Percentiles rank a stretch among this genome's conserved stretches.
Evolutionary conservation across 495 filamentous ascomycete species (phyloP).

Genomic region (Bryoglossum gracile): DNA sequence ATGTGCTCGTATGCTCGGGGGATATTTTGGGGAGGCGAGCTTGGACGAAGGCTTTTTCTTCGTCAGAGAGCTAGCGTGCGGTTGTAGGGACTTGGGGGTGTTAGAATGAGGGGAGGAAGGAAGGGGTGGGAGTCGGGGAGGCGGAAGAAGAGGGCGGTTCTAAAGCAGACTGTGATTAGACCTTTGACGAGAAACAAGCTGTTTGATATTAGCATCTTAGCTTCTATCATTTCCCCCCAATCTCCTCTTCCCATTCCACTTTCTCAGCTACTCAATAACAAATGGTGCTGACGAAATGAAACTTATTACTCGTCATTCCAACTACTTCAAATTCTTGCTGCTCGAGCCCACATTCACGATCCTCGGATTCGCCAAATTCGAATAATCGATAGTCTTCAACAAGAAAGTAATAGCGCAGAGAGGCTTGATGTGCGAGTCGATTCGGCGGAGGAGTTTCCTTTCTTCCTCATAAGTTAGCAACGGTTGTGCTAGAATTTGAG

Average conservation of each 20-base stretch:
- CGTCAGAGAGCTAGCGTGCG: constrained; percentile 38
- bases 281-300: constrained; percentile 33
- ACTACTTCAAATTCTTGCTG: constrained; percentile 55
- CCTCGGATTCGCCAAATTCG: constrained; percentile 66
- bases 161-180: constrained; percentile 40
- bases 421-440: constrained; percentile 43
- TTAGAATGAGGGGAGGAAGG: constrained; percentile 59
- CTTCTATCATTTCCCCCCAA: too few relatives aligned
- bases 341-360: constrained; percentile 49
- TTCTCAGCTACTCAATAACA: constrained; percentile 41
- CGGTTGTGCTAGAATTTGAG: constrained; percentile 35
- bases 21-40: constrained; percentile 58
- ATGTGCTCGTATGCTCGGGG: constrained; percentile 30
- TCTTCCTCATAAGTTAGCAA: constrained; percentile 29
- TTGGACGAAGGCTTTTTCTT: constrained; percentile 40
- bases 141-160: constrained; percentile 50
- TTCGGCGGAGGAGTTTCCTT: constrained; percentile 38
- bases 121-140: constrained; percentile 66
- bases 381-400: constrained; percentile 32
- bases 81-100: constrained; percentile 65
- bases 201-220: too few relatives aligned
- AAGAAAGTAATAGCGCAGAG: constrained; percentile 46
- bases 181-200: constrained; percentile 18
- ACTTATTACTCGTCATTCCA: constrained; percentile 32
- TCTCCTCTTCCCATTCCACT: too few relatives aligned